Evolutionary conservation across 1,284 basidiomycete species (phyloP), one percentile per base, ranked within the genome.

Genomic region (Tylopilus orsonianus): DNA sequence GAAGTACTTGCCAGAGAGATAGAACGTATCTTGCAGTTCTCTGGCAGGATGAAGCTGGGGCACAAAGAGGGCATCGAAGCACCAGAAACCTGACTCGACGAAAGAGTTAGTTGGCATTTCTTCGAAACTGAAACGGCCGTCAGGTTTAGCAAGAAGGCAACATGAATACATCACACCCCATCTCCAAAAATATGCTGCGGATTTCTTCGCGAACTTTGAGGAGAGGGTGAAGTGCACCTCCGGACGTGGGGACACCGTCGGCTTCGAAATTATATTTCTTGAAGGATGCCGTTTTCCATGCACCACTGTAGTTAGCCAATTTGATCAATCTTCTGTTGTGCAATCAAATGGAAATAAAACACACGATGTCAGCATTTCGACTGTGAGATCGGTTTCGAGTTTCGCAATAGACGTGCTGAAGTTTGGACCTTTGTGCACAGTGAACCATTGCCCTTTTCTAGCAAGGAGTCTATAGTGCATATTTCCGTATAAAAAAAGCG

Each of bases 251-350:
- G 33, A 87, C 82, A 52, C 97, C 97, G 58, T 95, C 93, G 1
- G 97, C 96, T 61, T 97, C 93, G 64, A 99, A 99, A 73, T 99
- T 99, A 76, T 99, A 99, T 68, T 95, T 94, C 67, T 99, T 99
- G 82, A 94, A 99, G 8, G 75, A 80, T 0, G 93, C 80, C 0
- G 83, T 86, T 71, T 96, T 93, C 95, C 95, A 97, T 24, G 89
- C 74, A 12, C 93, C 94, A 33, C 91, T 95, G 58, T 2, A 42
- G 32, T 26, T 6, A 22, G 29, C 52, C 36, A 46, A 45, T 10
- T 26, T 6, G 22, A 30, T 52, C 36, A 46, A 45, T 10, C 33
- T 51, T 33, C n/a, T 33, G 49, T 44, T 40, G 13, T 26, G 27
- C 40, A 32, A 23, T 5, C 24, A 41, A 14, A 39, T 5, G 54